Percentiles rank a stretch among this genome's conserved stretches.
phyloP scores from a whole-genome alignment of 2,329 filamentous ascomycete genomes.

The Pseudogymnoascus sp. region DNA sequence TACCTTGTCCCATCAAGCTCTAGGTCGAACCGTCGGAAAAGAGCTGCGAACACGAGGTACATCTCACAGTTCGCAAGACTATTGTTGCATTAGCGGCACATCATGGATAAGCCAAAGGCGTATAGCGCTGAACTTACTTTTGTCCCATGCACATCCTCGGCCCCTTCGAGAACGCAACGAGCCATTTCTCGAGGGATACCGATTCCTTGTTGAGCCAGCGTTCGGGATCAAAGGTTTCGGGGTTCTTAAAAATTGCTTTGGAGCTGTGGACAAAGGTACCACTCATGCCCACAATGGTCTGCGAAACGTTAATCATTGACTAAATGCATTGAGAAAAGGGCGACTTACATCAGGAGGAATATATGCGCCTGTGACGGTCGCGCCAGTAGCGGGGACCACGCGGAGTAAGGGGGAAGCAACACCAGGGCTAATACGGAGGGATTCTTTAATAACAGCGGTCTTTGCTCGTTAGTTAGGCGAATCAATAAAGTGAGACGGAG shows the following conservation, averaged over 20 bases:
- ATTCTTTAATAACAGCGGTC: neutral
- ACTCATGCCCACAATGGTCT: conserved; percentile 15
- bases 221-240: conserved; percentile 17
- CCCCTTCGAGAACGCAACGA: conserved; percentile 37
- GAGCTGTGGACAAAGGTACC: conserved; percentile 19
- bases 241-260: conserved; percentile 18
- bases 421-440: neutral
- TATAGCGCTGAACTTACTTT: neutral
- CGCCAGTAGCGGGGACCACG: conserved; percentile 7
- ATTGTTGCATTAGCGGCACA: neutral
- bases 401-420: neutral
- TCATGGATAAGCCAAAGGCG: neutral
- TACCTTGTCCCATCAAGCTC: conserved; percentile 22
- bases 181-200: conserved; percentile 19
- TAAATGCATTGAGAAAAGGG: neutral
- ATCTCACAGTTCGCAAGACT: conserved; percentile 25
- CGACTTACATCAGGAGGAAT: neutral
- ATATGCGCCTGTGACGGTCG: neutral
- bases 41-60: conserved; percentile 25
- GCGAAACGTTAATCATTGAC: neutral
- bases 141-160: conserved; percentile 31
- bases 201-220: conserved; percentile 16
- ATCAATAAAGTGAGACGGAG: conserved; percentile 19
- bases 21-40: conserved; percentile 26
- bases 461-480: conserved; percentile 20